phyloP scores from a whole-genome alignment of 2,329 filamentous ascomycete genomes.

The Talaromyces sp. region DNA sequence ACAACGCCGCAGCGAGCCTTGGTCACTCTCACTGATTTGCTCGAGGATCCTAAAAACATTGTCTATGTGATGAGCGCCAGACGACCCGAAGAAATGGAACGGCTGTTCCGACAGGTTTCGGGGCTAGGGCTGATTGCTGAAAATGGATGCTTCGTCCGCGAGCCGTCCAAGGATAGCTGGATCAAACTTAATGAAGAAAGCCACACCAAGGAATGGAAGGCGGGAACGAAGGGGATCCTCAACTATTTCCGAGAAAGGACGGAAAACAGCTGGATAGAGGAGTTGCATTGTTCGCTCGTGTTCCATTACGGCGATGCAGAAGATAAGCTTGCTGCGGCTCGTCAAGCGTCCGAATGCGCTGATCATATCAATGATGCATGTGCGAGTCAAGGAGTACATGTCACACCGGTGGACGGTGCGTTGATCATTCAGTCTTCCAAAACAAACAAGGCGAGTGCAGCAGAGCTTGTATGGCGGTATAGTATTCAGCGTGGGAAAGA shows the following conservation, averaged over 20 bases:
- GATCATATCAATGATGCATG: slow-evolving; percentile 95
- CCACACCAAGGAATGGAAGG: slow-evolving; percentile 72
- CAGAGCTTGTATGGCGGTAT: slow-evolving; percentile 64
- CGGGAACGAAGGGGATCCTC: slow-evolving; percentile 74
- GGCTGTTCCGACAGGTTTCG: slow-evolving; percentile 75
- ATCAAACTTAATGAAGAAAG: slow-evolving; percentile 67
- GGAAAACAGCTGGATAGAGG: slow-evolving; percentile 80
- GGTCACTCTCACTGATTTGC: slow-evolving; percentile 73
- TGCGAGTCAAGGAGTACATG: slow-evolving; percentile 74
- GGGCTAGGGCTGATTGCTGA: slow-evolving; percentile 87
- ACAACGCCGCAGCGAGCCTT: slow-evolving; percentile 82
- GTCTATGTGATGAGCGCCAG: slow-evolving; percentile 93
- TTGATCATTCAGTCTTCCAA: slow-evolving; percentile 80
- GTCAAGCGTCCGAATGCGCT: slow-evolving; percentile 82
- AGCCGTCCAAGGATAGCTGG: slow-evolving; percentile 66
- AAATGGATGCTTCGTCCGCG: slow-evolving; percentile 85
- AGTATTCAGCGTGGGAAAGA: slow-evolving; percentile 54
- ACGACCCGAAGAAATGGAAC: slow-evolving; percentile 80
- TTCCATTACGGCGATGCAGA: slow-evolving; percentile 85
- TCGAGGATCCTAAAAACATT: slow-evolving; percentile 72
- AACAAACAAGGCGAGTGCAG: slow-evolving; percentile 83
- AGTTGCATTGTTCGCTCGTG: slow-evolving; percentile 83
- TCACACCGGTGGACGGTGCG: slow-evolving; percentile 71
- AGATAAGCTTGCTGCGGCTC: slow-evolving; percentile 67
- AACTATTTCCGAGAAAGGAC: slow-evolving; percentile 86